Evolutionary conservation across 2,329 filamentous ascomycete genomes (phyloP).

Genomic region (Alternaria tenuissima): DNA sequence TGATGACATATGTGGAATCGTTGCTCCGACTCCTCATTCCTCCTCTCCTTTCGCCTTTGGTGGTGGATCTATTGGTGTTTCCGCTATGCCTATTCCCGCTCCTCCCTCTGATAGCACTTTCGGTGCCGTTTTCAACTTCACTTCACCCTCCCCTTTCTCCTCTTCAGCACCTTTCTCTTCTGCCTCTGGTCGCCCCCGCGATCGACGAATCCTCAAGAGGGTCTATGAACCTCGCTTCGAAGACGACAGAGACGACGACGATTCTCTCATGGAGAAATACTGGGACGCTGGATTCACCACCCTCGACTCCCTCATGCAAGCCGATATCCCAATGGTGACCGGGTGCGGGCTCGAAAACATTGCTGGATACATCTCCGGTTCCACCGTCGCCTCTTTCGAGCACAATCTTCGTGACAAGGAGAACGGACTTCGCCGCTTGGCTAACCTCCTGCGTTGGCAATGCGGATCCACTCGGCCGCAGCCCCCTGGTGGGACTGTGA

Average conservation of each 20-base stretch:
- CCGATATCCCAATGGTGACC: not conserved
- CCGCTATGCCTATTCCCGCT: not conserved
- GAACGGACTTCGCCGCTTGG: not conserved
- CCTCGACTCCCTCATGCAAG: not conserved
- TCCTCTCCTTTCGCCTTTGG: not conserved
- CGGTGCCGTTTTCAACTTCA: not conserved
- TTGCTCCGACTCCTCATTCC: not conserved
- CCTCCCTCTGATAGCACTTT: not conserved
- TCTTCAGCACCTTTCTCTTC: not conserved
- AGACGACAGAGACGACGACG: not conserved
- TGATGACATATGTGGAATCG: not conserved
- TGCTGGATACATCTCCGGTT: slow-evolving; percentile 2
- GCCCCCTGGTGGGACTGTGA: slow-evolving; percentile 7
- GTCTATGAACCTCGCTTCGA: not conserved
- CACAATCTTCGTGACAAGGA: not conserved
- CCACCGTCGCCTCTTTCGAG: slow-evolving; percentile 4
- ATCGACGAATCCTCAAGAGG: not conserved
- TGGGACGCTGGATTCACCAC: not conserved
- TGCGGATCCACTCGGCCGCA: not conserved
- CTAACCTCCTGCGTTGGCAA: slow-evolving; percentile 10
- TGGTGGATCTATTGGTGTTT: not conserved
- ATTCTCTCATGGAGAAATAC: not conserved
- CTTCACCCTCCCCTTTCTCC: not conserved
- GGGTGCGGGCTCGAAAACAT: not conserved
- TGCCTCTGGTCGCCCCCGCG: not conserved